Percentiles rank a stretch among this genome's conserved stretches.
phyloP scores from a whole-genome alignment of 371 early-diverging fungal species.

The Rhizopus sp. region DNA sequence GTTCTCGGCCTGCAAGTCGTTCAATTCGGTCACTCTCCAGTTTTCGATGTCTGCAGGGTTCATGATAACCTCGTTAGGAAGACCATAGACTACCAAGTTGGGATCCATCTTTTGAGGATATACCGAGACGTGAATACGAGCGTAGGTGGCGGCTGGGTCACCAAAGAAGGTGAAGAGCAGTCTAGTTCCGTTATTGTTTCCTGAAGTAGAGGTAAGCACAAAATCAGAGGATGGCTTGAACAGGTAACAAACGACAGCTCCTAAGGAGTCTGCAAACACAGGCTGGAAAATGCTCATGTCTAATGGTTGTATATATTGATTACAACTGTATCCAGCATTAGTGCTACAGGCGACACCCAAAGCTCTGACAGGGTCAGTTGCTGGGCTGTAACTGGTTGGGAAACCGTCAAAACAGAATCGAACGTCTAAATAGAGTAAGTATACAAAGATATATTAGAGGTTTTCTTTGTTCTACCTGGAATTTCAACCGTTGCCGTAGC shows the following conservation, averaged over 20 bases:
- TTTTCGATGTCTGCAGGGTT: slow-evolving; percentile 27
- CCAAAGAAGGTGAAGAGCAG: slow-evolving; percentile 43
- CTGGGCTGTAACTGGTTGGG: slow-evolving; percentile 15
- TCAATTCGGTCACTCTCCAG: slow-evolving; percentile 46
- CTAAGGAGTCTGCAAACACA: slow-evolving; percentile 38
- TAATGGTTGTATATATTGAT: slow-evolving; percentile 25
- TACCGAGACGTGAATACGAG: slow-evolving; percentile 45
- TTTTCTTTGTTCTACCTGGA: slow-evolving; percentile 25
- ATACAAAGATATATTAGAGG: neutral
- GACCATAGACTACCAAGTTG: slow-evolving; percentile 35
- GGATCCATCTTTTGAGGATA: slow-evolving; percentile 52
- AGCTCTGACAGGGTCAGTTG: slow-evolving; percentile 12
- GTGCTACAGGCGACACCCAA: slow-evolving; percentile 44
- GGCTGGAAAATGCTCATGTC: slow-evolving; percentile 44
- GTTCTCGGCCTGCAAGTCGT: slow-evolving; percentile 42
- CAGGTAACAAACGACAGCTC: slow-evolving; percentile 42
- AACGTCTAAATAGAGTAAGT: slow-evolving; percentile 27
- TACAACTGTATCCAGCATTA: slow-evolving; percentile 39
- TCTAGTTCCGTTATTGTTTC: slow-evolving; percentile 45
- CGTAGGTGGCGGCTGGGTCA: slow-evolving; percentile 31
- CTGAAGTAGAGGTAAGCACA: slow-evolving; percentile 40
- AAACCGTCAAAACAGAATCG: slow-evolving; percentile 55
- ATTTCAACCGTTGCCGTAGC: slow-evolving; percentile 37
- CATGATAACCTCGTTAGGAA: slow-evolving; percentile 27
- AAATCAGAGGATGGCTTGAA: slow-evolving; percentile 38